phyloP scores from a whole-genome alignment of 164 flowering plant genomes.

The Sedum album region DNA sequence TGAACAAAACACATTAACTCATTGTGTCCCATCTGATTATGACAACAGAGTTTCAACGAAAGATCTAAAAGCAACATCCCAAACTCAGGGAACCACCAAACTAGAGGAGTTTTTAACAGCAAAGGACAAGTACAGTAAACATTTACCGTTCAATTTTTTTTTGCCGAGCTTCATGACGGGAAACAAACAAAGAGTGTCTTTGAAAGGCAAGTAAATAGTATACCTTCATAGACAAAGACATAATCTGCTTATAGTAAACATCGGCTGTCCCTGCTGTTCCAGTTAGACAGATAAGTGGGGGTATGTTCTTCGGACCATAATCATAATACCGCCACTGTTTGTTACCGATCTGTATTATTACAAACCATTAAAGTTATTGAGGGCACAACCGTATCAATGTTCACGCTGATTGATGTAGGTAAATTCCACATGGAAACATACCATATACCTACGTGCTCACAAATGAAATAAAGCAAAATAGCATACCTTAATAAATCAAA shows the following conservation, averaged over 20 bases:
- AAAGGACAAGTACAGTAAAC: neutral
- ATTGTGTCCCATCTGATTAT: neutral
- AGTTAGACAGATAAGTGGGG: too few species aligned
- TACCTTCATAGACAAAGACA: slow-evolving; percentile 95
- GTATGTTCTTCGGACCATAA: slow-evolving; percentile 93
- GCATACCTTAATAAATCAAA: neutral
- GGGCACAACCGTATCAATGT: too few species aligned
- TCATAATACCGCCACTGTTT: slow-evolving; percentile 98
- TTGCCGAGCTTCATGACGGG: too few species aligned
- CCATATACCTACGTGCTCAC: too few species aligned
- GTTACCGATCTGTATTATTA: slow-evolving; percentile 58
- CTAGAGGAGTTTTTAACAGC: neutral
- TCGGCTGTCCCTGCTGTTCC: slow-evolving; percentile 94
- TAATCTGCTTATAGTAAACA: slow-evolving; percentile 91
- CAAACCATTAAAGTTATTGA: neutral
- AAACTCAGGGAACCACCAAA: neutral
- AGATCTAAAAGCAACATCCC: neutral
- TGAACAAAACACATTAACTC: neutral
- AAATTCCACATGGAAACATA: too few species aligned
- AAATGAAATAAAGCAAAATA: neutral
- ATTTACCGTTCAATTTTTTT: neutral
- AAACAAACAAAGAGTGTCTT: too few species aligned
- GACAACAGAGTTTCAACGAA: neutral
- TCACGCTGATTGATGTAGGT: too few species aligned
- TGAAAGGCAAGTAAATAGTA: neutral